Evolutionary conservation across 1,139 yeast species (phyloP), one percentile per base, ranked within the genome.

Genomic region (Diutina scorzettiae): DNA sequence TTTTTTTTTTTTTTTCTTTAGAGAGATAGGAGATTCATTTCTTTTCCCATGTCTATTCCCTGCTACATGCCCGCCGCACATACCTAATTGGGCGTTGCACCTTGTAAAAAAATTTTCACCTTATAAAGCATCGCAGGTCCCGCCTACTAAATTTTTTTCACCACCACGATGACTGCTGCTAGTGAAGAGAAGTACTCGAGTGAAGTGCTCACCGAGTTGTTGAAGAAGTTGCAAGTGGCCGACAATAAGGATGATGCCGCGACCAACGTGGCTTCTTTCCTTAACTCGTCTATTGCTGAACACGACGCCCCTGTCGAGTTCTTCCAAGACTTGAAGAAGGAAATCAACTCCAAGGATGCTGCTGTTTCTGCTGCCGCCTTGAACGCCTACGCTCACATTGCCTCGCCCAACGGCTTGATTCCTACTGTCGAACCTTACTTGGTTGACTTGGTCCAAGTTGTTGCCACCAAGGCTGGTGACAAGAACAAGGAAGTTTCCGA

Each of bases 271-370:
- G 78, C 97, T 53, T 78, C 94, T 50, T 89, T 91, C 75, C 77
- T 91, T 69, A 91, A 89, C 72, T 94, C 96, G 54, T 85, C 93
- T 59, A 87, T 89, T 69, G 91, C 89, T 65, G 98, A 91, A 74
- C 97, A 91, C 71, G 97, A 89, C 70, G 94, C 89, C 54, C 98
- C 99, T 58, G 80, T 73, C 60, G 80, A 78, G 62, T 87, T 89
- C 76, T 85, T 89, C 65, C 66, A 64, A 49, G 79, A 82, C 63
- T 77, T 91, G 64, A 72, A 74, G 65, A 76, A 75, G 58, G 81
- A 93, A 56, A 70, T 89, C 59, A 71, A 73, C 64, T 76, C 78
- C 77, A 83, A 83, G 78, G 74, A 74, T 57, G 67, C 75, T 48
- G 60, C 62, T 44, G 69, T 69, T 54, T 71, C 81, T 53, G 66